Evolutionary conservation across 352 stramenopile genomes (phyloP).

Genomic region (Pythium monospermum): DNA sequence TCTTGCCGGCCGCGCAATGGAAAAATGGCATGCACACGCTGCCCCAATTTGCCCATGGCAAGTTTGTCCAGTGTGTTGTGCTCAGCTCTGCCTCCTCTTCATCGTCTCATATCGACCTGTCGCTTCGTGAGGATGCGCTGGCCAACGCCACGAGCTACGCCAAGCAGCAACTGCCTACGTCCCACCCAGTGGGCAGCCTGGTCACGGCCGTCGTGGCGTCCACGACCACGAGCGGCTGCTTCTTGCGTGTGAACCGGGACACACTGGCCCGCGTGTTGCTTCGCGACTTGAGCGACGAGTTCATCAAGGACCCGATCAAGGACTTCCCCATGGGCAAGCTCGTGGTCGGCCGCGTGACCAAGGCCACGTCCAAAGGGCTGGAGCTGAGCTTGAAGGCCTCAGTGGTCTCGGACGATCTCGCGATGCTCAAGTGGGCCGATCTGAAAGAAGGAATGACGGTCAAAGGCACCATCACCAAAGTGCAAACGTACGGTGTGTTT

Average conservation of each 20-base stretch:
- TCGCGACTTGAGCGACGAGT: conserved; percentile 94
- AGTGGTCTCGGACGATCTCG: conserved; percentile 85
- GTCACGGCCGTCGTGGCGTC: conserved; percentile 88
- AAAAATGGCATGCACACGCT: conserved; percentile 65
- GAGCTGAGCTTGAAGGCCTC: conserved; percentile 95
- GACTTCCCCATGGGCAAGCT: conserved; percentile 92
- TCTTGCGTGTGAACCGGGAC: conserved; percentile 87
- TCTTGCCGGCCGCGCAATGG: conserved; percentile 53
- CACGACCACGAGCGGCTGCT: conserved; percentile 92
- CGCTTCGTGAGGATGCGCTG: conserved; percentile 61
- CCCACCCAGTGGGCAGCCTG: conserved; percentile 72
- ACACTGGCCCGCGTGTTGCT: conserved; percentile 90
- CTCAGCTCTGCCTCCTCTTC: conserved; percentile 33
- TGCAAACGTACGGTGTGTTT: conserved; percentile 96
- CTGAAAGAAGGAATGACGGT: conserved; percentile 89
- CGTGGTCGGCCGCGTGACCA: conserved; percentile 93
- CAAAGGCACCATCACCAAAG: conserved; percentile 93
- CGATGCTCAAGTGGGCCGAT: conserved; percentile 85
- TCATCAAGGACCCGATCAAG: conserved; percentile 87
- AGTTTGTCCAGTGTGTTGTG: conserved; percentile 74
- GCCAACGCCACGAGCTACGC: conserved; percentile 49
- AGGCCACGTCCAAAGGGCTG: conserved; percentile 70
- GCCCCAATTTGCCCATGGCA: conserved; percentile 53
- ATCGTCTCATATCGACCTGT: conserved; percentile 60
- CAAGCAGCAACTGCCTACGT: conserved; percentile 27